Percentiles rank a stretch among this genome's conserved stretches.
Evolutionary conservation across 2,329 filamentous ascomycete species (phyloP).

Genomic region (Talaromyces sp.): DNA sequence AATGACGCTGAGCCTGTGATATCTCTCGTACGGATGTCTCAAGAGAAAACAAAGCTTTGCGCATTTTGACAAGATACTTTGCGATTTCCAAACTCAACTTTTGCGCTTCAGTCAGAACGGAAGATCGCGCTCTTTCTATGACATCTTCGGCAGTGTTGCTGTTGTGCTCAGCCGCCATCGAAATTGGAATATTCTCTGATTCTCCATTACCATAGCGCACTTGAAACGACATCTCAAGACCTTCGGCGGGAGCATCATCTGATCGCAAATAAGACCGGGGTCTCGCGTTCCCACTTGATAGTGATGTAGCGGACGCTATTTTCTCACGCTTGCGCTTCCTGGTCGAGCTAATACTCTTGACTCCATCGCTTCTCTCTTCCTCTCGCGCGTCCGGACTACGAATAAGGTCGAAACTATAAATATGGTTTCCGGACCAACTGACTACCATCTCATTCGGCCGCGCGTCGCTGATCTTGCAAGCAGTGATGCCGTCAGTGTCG

Average conservation of each 20-base stretch:
- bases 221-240: conserved; percentile 50
- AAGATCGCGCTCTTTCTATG: conserved; percentile 43
- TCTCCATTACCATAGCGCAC: conserved; percentile 61
- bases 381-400: conserved; percentile 56
- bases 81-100: conserved; percentile 55
- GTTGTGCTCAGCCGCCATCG: conserved; percentile 24
- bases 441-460: conserved; percentile 66
- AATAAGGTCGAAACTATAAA: conserved; percentile 64
- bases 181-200: conserved; percentile 56
- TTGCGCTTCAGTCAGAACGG: conserved; percentile 52
- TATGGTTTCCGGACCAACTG: conserved; percentile 65
- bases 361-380: conserved; percentile 26
- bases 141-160: conserved; percentile 30
- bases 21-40: conserved; percentile 34
- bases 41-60: conserved; percentile 56
- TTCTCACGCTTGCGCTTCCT: conserved; percentile 59
- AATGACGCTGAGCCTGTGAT: conserved; percentile 25
- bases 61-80: conserved; percentile 53
- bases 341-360: conserved; percentile 36
- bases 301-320: conserved; percentile 42
- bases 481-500: conserved; percentile 60
- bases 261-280: conserved; percentile 51
- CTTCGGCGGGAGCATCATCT: conserved; percentile 34
- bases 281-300: conserved; percentile 40
- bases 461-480: conserved; percentile 67